phyloP scores from a whole-genome alignment of 2,329 filamentous ascomycete genomes.

The Colletotrichum sp. region DNA sequence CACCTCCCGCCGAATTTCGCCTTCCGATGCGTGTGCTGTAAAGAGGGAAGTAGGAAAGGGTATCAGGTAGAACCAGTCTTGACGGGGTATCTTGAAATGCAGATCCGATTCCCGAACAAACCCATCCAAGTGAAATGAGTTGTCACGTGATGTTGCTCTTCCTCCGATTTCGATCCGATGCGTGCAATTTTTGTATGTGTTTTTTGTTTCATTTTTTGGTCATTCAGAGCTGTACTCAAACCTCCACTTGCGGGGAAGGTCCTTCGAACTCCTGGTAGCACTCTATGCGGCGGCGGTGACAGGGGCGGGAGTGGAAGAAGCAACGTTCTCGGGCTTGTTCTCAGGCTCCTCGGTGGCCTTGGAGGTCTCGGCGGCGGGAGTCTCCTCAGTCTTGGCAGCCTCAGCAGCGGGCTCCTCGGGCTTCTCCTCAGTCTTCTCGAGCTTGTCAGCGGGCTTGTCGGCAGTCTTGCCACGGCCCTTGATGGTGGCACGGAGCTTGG shows the following conservation, averaged over 20 bases:
- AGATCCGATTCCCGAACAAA: constrained; percentile 57
- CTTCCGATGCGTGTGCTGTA: constrained; percentile 25
- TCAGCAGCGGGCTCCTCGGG: constrained; percentile 33
- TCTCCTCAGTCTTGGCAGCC: constrained; percentile 28
- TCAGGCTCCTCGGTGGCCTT: constrained; percentile 39
- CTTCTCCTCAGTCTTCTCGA: constrained; percentile 25
- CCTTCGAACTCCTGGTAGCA: not conserved
- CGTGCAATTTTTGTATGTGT: not conserved
- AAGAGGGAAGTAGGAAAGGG: constrained; percentile 28
- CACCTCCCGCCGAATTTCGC: constrained; percentile 12
- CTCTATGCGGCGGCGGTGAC: constrained; percentile 59
- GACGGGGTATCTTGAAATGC: constrained; percentile 65
- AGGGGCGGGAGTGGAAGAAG: constrained; percentile 45
- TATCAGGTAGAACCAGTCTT: constrained; percentile 49
- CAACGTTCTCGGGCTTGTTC: constrained; percentile 45
- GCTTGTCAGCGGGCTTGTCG: constrained; percentile 42
- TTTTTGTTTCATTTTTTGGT: not conserved
- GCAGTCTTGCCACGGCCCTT: constrained; percentile 46
- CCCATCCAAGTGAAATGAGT: constrained; percentile 19
- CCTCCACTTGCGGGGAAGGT: not conserved
- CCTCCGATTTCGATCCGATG: constrained; percentile 18
- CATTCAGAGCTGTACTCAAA: constrained; percentile 3
- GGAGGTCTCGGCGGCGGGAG: constrained; percentile 32
- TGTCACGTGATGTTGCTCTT: constrained; percentile 19
- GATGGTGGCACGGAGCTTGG: constrained; percentile 65